These are phyloP conservation scores for Podospora sp. DNA, from an alignment of 495 filamentous ascomycete species.

Conservation along the genomic window DNA sequence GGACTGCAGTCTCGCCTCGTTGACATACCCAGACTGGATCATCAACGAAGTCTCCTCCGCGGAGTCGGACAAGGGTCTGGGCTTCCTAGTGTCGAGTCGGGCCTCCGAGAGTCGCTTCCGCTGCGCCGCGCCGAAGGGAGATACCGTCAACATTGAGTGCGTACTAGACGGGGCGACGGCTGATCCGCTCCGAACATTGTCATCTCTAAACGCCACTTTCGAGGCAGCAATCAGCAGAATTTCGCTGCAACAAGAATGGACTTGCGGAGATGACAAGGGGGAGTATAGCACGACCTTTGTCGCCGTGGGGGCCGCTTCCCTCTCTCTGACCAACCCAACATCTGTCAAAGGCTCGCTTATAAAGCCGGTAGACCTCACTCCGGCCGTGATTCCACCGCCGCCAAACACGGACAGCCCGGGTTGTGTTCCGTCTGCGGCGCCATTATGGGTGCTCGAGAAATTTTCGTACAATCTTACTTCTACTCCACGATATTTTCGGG, in stretches of 20 bases:
- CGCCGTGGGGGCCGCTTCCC: neutral
- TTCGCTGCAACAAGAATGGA: constrained; percentile 1
- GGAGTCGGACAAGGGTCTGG: neutral
- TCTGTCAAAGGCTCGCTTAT: constrained; percentile 1
- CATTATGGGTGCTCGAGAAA: neutral
- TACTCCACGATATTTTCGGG: neutral
- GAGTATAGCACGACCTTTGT: constrained; percentile 4
- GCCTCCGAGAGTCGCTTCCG: neutral
- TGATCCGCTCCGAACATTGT: neutral
- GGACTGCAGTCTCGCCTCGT: constrained; percentile 4
- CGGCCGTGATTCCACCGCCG: neutral
- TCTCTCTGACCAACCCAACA: neutral
- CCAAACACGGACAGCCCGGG: neutral
- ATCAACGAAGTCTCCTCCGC: neutral
- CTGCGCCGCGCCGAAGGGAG: neutral
- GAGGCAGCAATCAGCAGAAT: neutral
- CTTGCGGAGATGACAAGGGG: constrained; percentile 6
- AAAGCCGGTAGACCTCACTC: neutral
- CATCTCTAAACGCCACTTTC: neutral
- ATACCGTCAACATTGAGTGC: neutral
- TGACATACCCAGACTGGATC: constrained; percentile 6
- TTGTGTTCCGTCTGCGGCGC: neutral
- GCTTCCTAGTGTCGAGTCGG: neutral
- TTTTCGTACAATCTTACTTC: neutral
- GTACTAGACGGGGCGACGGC: neutral